These are phyloP conservation scores for Cucurbita moschata DNA, from an alignment of 306 rosid species.

Conservation along the genomic window DNA sequence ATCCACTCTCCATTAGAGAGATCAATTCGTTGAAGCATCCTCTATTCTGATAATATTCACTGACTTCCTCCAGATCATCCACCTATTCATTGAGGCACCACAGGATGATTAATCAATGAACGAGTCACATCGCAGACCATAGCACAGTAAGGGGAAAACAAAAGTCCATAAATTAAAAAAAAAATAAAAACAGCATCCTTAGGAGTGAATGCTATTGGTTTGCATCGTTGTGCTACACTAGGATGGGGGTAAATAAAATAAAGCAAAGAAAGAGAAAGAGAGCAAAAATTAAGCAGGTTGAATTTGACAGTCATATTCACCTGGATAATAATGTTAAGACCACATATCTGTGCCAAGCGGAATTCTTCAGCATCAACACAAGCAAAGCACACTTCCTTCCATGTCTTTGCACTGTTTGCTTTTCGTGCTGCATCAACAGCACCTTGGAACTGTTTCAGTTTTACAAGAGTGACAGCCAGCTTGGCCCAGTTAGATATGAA, in stretches of 20 bases:
- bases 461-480: slow-evolving; percentile 87
- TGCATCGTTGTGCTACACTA: background rate
- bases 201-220: background rate
- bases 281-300: background rate
- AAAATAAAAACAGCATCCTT: background rate
- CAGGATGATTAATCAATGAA: slow-evolving; percentile 3
- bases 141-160: background rate
- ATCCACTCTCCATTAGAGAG: slow-evolving; percentile 98
- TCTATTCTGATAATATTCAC: slow-evolving; percentile 95
- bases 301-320: slow-evolving; percentile 16
- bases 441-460: slow-evolving; percentile 87
- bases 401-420: slow-evolving; percentile 96
- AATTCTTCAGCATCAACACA: slow-evolving; percentile 99
- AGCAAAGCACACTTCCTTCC: slow-evolving; percentile 99
- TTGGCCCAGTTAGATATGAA: slow-evolving; percentile 99
- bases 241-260: background rate
- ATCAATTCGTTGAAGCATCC: slow-evolving; percentile 96
- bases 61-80: slow-evolving; percentile 98
- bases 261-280: background rate
- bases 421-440: slow-evolving; percentile 99
- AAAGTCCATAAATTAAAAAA: background rate
- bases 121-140: background rate
- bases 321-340: slow-evolving; percentile 94
- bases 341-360: slow-evolving; percentile 98
- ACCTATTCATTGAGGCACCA: slow-evolving; percentile 35